phyloP scores from a whole-genome alignment of 345 rosid genomes.

The Arabis alpina region DNA sequence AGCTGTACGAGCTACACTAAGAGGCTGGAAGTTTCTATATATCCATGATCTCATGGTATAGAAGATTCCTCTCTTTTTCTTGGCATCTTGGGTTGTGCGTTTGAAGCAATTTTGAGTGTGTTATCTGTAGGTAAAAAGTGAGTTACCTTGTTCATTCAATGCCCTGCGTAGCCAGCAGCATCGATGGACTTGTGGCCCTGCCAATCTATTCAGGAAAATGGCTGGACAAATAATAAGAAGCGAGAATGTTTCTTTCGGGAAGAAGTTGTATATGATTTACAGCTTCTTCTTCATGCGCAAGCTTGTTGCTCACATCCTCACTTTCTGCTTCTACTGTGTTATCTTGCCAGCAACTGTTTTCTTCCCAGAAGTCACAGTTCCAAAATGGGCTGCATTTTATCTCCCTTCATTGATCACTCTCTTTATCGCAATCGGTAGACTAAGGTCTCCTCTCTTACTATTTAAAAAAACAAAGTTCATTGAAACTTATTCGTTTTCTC shows the following conservation, averaged over 20 bases:
- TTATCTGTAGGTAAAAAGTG: constrained; percentile 50
- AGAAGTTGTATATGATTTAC: constrained; percentile 55
- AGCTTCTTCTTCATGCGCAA: constrained; percentile 60
- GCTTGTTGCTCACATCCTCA: constrained; percentile 52
- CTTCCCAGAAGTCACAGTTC: constrained; percentile 54
- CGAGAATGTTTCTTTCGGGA: constrained; percentile 55
- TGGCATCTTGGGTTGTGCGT: not conserved
- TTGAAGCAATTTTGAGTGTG: not conserved
- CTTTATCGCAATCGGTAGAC: constrained; percentile 53
- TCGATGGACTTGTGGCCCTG: constrained; percentile 67
- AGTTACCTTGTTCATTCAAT: constrained; percentile 64
- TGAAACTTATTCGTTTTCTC: not conserved
- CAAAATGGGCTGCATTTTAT: constrained; percentile 53
- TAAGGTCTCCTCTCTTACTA: constrained; percentile 42
- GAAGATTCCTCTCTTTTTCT: constrained; percentile 9
- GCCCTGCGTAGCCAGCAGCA: constrained; percentile 59
- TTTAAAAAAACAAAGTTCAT: not conserved
- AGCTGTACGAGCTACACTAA: constrained; percentile 60
- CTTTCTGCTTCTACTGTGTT: constrained; percentile 61
- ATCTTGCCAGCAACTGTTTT: constrained; percentile 55
- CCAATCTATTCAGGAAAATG: constrained; percentile 63
- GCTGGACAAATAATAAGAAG: constrained; percentile 52
- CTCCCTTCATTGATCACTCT: constrained; percentile 58
- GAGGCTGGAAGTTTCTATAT: constrained; percentile 60
- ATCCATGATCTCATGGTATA: constrained; percentile 50